Evolutionary conservation across 2,329 filamentous ascomycete genomes (phyloP).

Genomic region (Xylariaceae sp.): DNA sequence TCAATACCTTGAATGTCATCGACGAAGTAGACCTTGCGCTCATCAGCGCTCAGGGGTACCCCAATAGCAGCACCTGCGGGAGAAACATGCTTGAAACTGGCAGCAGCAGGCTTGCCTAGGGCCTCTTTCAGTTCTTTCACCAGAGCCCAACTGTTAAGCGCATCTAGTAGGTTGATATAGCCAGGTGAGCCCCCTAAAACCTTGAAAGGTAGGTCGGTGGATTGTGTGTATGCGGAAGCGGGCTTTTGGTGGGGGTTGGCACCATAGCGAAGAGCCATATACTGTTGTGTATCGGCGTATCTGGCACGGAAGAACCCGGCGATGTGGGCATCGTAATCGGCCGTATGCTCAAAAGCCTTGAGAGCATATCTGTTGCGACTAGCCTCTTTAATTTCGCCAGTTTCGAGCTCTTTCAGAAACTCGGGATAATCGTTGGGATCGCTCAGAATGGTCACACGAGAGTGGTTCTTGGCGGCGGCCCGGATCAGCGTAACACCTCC

Average conservation of each 20-base stretch:
- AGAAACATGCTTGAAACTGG: conserved; percentile 98
- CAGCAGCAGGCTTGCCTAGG: conserved; percentile 82
- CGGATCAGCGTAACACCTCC: conserved; percentile 94
- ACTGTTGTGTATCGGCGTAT: conserved; percentile 83
- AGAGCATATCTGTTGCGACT: conserved; percentile 87
- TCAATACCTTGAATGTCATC: conserved; percentile 90
- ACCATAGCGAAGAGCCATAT: conserved; percentile 85
- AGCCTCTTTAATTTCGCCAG: conserved; percentile 78
- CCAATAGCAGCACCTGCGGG: conserved; percentile 94
- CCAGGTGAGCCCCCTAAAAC: conserved; percentile 84
- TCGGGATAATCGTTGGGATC: conserved; percentile 91
- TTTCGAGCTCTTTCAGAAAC: conserved; percentile 85
- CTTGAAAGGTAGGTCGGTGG: conserved; percentile 84
- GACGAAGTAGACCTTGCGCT: conserved; percentile 98
- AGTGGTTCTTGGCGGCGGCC: conserved; percentile 96
- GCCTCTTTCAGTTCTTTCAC: conserved; percentile 94
- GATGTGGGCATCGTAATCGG: conserved; percentile 93
- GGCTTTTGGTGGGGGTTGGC: conserved; percentile 99
- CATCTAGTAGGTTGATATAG: conserved; percentile 96
- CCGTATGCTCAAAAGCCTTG: conserved; percentile 98
- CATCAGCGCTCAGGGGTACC: conserved; percentile 75
- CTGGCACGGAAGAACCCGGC: conserved; percentile 96
- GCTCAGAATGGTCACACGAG: conserved; percentile 90
- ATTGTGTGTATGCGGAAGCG: conserved; percentile 74
- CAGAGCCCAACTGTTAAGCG: conserved; percentile 92